Evolutionary conservation across 1,284 basidiomycete genomes (phyloP), one percentile per base, ranked within the genome.

Genomic region (Cryptococcus sp.): DNA sequence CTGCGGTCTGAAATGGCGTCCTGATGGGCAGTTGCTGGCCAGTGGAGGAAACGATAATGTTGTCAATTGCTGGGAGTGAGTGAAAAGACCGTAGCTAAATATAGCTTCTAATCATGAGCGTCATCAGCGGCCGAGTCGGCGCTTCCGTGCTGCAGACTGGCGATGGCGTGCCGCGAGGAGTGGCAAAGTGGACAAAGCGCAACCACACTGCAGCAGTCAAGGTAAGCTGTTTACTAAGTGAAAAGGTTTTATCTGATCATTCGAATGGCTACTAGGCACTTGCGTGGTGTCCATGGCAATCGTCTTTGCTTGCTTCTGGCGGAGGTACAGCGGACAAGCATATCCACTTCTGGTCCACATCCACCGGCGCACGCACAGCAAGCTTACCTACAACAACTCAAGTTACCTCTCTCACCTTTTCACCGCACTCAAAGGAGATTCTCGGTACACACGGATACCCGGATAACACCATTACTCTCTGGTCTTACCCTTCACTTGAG

Each of bases 221-320:
- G 83, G 91, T 86, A 20, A 20, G 46, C 46, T 23, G 6, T 11
- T 10, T 7, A 22, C 29, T 34, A 25, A 47, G 19, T 17, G 17
- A 26, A 7, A n/a, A 25, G 5, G 8, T 10, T 25, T 7, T 29
- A 7, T 44, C 13, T 22, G 13, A 19, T n/a, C n/a, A 15, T 6
- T 22, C 10, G 13, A 19, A 19, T 49, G 22, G 23, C 80, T 29
- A 79, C 46, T 15, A 91, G 88, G 94, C 93, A 0, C 81, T 99
- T 46, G 91, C 93, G 0, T 99, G 96, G 93, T 97, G 92, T 66
- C 93, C 95, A 0, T 98, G 95, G 93, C 91, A 95, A 79, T 85
- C 89, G 0, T 89, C 89, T 10, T 82, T 99, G 8, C 85, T 99
- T 48, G 95, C 95, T 0, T 88, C 89, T 0, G 96, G 96, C 0